Base-by-base conservation (phyloP, 129 eudicot genomes). In the Lactuca saligna region DNA sequence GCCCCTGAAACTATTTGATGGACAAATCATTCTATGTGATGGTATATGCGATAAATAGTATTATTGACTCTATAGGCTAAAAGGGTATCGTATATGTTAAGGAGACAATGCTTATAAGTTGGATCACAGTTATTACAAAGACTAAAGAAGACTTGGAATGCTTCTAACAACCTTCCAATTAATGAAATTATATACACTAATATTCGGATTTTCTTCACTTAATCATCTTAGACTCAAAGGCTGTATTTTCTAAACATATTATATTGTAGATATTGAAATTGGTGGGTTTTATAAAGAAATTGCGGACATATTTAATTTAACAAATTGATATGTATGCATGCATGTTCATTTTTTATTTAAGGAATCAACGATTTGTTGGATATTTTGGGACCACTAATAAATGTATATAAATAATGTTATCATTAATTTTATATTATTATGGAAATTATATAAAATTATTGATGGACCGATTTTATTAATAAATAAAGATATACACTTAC, bases 21-120 rank as follows among this genome's bases (percentile, higher is more conserved):
- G 74, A 17, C 65, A 69, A 32, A 9, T 58, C 32, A 33, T 58
- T 57, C 41, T 6, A n/a, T 35, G 53, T 34, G 32, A 41, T 39
- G 44, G 49, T 65, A 6, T 41, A 8, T 0, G 14, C 60, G 67
- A 42, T 37, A 5, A 17, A 16, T 38, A 16, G 3, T 16, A 17
- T 68, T 29, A 7, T n/a, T 3, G 17, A 59, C 20, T 59, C 20
- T 20, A 33, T 51, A 37, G n/a, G 29, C n/a, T 10, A 34, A 44
- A 67, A 66, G 79, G 78, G 80, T 68, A 67, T 68, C 80, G 74
- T 75, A 75, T n/a, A 11, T 34, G 57, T 59, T 59, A 75, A 75
- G 75, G 41, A 75, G 35, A 59, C 49, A 50, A 61, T 59, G 69
- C 63, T 68, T 75, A 16, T 68, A 49, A 66, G 62, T 49, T 67